Evolutionary conservation across 306 rosid species (phyloP).

Genomic region (Pyrus communis): DNA sequence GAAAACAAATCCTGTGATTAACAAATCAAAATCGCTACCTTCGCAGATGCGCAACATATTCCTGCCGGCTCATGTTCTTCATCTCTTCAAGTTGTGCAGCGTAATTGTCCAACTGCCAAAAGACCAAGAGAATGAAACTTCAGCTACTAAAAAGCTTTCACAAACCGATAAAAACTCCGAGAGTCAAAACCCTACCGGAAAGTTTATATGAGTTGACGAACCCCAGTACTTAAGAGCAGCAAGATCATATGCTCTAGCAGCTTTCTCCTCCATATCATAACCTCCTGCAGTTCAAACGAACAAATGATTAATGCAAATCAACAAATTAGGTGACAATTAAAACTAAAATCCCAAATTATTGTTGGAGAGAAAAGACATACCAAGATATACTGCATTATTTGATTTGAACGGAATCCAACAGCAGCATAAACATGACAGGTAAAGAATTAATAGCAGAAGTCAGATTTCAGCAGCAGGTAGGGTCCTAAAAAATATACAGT

Average conservation of each 20-base stretch:
- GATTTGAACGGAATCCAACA: slow-evolving; percentile 33
- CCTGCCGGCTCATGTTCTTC: slow-evolving; percentile 96
- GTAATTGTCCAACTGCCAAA: slow-evolving; percentile 68
- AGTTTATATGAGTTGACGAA: slow-evolving; percentile 81
- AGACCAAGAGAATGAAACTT: not conserved
- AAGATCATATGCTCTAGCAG: slow-evolving; percentile 97
- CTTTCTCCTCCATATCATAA: slow-evolving; percentile 99
- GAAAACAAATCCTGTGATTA: not conserved
- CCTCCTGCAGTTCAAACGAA: slow-evolving; percentile 50
- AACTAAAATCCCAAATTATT: not conserved
- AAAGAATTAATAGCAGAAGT: slow-evolving; percentile 30
- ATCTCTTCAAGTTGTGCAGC: slow-evolving; percentile 65
- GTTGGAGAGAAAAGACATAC: slow-evolving; percentile 26
- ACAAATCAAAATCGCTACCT: slow-evolving; percentile 31
- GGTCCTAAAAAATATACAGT: slow-evolving; percentile 12
- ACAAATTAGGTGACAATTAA: not conserved
- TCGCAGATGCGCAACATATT: slow-evolving; percentile 91
- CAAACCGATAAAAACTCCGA: not conserved
- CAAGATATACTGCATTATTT: slow-evolving; percentile 72
- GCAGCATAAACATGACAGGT: slow-evolving; percentile 23
- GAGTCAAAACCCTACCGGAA: slow-evolving; percentile 40
- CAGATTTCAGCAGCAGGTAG: slow-evolving; percentile 17
- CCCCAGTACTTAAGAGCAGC: slow-evolving; percentile 99
- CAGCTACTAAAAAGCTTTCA: not conserved
- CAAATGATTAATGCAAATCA: not conserved